A percentile compares a stretch with the other conserved stretches of the same genome.
These are phyloP conservation scores for Phytophthora capsici DNA, from an alignment of 352 stramenopile species.

Conservation along the genomic window DNA sequence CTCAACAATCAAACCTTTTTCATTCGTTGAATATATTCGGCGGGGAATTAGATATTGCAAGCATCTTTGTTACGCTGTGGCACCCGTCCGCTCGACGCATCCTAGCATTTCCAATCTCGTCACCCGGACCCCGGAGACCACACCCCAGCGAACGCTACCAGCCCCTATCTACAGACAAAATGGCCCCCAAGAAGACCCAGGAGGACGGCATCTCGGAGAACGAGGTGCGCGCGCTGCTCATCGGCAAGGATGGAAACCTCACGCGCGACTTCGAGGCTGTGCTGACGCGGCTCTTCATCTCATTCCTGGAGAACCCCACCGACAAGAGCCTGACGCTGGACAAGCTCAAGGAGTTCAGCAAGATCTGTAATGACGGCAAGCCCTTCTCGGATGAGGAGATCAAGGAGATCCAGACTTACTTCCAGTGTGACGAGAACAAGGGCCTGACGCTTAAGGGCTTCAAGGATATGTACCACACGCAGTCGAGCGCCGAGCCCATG, in stretches of 20 bases:
- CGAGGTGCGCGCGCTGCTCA: slow-evolving; percentile 83
- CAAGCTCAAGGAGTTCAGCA: slow-evolving; percentile 90
- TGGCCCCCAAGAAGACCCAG: slow-evolving; percentile 66
- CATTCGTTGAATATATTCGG: slow-evolving; percentile 7
- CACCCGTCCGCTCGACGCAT: slow-evolving; percentile 21
- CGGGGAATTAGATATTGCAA: slow-evolving; percentile 23
- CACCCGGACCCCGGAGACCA: slow-evolving; percentile 11
- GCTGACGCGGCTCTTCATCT: slow-evolving; percentile 87
- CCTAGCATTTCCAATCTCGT: slow-evolving; percentile 46
- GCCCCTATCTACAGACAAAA: slow-evolving; percentile 23
- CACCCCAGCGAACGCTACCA: slow-evolving; percentile 1
- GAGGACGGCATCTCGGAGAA: slow-evolving; percentile 78
- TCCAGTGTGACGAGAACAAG: slow-evolving; percentile 92
- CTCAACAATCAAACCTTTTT: too few relatives aligned
- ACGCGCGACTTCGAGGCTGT: slow-evolving; percentile 88
- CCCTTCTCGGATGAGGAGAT: slow-evolving; percentile 90
- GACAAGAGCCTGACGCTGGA: slow-evolving; percentile 84
- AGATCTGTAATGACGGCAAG: slow-evolving; percentile 89
- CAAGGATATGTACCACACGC: slow-evolving; percentile 93
- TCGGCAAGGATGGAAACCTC: slow-evolving; percentile 82
- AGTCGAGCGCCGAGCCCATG: slow-evolving; percentile 88
- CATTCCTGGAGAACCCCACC: slow-evolving; percentile 79
- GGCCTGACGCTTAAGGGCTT: slow-evolving; percentile 89
- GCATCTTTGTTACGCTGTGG: slow-evolving; percentile 9
- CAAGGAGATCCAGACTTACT: slow-evolving; percentile 93